Percentiles rank a stretch among this genome's conserved stretches.
Evolutionary conservation across 1,139 yeast genomes (phyloP).

Genomic region (Casaregolazyma lundiana): DNA sequence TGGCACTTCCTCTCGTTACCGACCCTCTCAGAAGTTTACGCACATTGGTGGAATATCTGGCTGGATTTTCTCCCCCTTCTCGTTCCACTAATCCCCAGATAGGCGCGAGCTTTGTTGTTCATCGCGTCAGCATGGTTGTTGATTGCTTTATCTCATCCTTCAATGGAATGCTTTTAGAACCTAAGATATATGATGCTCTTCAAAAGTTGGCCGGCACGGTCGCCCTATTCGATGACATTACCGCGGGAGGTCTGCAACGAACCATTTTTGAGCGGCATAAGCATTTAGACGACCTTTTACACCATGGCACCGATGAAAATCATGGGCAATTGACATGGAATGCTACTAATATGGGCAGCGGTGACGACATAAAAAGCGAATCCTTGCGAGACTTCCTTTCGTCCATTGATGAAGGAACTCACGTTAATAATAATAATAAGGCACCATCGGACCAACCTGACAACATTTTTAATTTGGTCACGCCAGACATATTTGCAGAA

Average conservation of each 20-base stretch:
- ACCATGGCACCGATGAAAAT: constrained; percentile 20
- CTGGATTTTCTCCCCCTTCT: constrained; percentile 17
- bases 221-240: constrained; percentile 44
- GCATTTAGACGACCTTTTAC: constrained; percentile 36
- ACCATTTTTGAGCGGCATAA: constrained; percentile 41
- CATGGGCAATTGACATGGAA: constrained; percentile 25
- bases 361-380: constrained; percentile 24
- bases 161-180: constrained; percentile 53
- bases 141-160: constrained; percentile 44
- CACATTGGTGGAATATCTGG: constrained; percentile 43
- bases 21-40: constrained; percentile 51
- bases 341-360: constrained; percentile 22
- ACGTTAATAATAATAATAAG: constrained; percentile 14
- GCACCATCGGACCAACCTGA: not conserved
- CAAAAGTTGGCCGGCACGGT: constrained; percentile 43
- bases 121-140: constrained; percentile 35
- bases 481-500: constrained; percentile 35
- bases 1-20: constrained; percentile 62
- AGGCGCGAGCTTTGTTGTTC: constrained; percentile 23
- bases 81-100: constrained; percentile 1
- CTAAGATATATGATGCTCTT: constrained; percentile 41
- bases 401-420: constrained; percentile 3
- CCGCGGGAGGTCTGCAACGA: constrained; percentile 42
- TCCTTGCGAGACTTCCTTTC: constrained; percentile 22
- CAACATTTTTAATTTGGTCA: constrained; percentile 20